Evolutionary conservation across 1,139 yeast species (phyloP).

Genomic region (Eremothecium coryli): DNA sequence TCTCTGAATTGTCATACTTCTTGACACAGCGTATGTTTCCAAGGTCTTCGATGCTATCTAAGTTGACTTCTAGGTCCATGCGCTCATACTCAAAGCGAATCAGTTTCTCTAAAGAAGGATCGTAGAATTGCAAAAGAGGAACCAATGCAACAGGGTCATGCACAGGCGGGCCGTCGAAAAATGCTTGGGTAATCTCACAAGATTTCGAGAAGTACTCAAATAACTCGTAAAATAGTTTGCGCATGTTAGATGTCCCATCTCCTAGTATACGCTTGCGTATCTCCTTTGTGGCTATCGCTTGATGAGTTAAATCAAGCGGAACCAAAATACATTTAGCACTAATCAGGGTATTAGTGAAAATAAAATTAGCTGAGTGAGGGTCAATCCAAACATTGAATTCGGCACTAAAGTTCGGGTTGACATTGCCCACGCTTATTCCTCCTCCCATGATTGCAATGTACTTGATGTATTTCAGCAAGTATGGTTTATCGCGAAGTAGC

Average conservation of each 20-base stretch:
- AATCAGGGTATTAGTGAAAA: conserved; percentile 42
- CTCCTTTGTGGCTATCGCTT: conserved; percentile 47
- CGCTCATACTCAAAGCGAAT: conserved; percentile 31
- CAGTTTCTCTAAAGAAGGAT: conserved; percentile 23
- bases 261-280: conserved; percentile 34
- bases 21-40: conserved; percentile 20
- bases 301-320: conserved; percentile 67
- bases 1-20: conserved; percentile 27
- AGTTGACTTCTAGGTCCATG: conserved; percentile 32
- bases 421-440: conserved; percentile 39
- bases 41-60: conserved; percentile 21
- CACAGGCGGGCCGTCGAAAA: conserved; percentile 58
- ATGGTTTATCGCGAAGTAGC: conserved; percentile 45
- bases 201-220: conserved; percentile 46
- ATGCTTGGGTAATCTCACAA: conserved; percentile 39
- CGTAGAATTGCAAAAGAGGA: conserved; percentile 42
- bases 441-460: conserved; percentile 72
- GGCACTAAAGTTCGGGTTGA: conserved; percentile 47
- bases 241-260: conserved; percentile 33
- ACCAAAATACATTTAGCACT: conserved; percentile 44
- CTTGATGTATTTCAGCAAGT: conserved; percentile 38
- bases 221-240: conserved; percentile 49
- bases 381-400: conserved; percentile 75
- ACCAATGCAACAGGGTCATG: conserved; percentile 76
- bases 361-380: conserved; percentile 59